Evolutionary conservation across 129 eudicot genomes (phyloP).

Genomic region (carrot (Daucus carota)): DH1_v3.0 NC_030387.2:14220501-14221000

Average conservation of each 20-base stretch:
- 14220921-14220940: background rate
- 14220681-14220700: too few relatives aligned
- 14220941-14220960: background rate
- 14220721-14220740: background rate
- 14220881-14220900: background rate
- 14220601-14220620: background rate
- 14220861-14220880: constrained; percentile 57
- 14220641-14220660: background rate
- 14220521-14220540: too few relatives aligned
- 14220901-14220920: too few relatives aligned
- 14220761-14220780: background rate
- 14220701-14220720: too few relatives aligned
- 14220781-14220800: constrained; percentile 56
- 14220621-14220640: too few relatives aligned
- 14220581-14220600: background rate
- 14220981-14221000: constrained; percentile 49
- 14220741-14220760: background rate
- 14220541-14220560: too few relatives aligned
- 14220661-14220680: too few relatives aligned
- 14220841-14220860: constrained; percentile 78
- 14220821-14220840: constrained; percentile 75
- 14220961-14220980: constrained; percentile 85
- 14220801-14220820: constrained; percentile 83
- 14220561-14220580: too few relatives aligned
- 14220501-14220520: too few relatives aligned